These are phyloP conservation scores for Kodamaea nitidulidarum DNA, from an alignment of 805 yeast species.

Conservation along the genomic window DNA sequence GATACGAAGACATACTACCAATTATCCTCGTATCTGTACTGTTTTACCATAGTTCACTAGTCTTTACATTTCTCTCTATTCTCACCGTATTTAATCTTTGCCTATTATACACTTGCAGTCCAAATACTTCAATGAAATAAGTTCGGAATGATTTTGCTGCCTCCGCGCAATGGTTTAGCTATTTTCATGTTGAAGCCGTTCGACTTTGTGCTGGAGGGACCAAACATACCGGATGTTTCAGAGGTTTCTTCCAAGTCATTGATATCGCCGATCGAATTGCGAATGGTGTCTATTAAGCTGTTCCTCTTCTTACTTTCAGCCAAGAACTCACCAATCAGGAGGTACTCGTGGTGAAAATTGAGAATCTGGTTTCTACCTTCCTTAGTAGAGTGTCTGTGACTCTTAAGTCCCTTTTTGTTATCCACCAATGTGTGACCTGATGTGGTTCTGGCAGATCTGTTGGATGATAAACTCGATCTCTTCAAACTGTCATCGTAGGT, in stretches of 20 bases:
- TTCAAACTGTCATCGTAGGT: neutral
- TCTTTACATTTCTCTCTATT: no score
- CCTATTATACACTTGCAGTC: no score
- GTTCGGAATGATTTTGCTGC: conserved; percentile 22
- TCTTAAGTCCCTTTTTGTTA: conserved; percentile 5
- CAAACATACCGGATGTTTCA: conserved; percentile 18
- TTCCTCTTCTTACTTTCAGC: conserved; percentile 13
- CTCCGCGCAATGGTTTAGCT: conserved; percentile 61
- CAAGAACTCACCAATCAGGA: conserved; percentile 15
- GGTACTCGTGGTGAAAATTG: conserved; percentile 15
- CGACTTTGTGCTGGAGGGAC: conserved; percentile 21
- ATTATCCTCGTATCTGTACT: no score
- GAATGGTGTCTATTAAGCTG: conserved; percentile 10
- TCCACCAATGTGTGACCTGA: conserved; percentile 2
- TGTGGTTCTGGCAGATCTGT: neutral
- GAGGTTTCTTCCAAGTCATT: conserved; percentile 13
- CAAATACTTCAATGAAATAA: conserved; percentile 9
- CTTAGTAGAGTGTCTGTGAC: conserved; percentile 6
- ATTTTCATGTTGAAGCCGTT: conserved; percentile 55
- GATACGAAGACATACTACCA: no score
- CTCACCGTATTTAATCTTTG: no score
- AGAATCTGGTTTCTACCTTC: conserved; percentile 12
- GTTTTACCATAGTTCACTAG: no score
- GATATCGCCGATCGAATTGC: conserved; percentile 9
- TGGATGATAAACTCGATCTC: conserved; percentile 5